phyloP scores from a whole-genome alignment of 2,329 filamentous ascomycete species.

The Furcasterigmium furcatum region DNA sequence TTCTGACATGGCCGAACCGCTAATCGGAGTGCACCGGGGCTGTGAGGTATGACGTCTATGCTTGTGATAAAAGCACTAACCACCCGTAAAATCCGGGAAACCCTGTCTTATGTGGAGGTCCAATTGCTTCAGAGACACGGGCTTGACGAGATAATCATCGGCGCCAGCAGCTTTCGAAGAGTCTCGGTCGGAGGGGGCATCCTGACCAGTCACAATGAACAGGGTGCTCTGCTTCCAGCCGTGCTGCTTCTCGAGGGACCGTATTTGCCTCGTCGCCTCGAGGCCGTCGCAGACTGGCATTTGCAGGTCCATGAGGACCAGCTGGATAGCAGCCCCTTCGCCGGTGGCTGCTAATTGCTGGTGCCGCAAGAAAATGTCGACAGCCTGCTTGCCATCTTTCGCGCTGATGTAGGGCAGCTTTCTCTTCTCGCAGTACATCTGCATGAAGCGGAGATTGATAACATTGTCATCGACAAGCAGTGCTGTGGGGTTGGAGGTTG shows the following conservation, averaged over 20 bases:
- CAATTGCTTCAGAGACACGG: constrained; percentile 3
- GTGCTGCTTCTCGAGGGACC: constrained; percentile 13
- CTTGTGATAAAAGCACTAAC: background rate
- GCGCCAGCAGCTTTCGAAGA: constrained; percentile 4
- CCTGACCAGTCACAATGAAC: constrained; percentile 23
- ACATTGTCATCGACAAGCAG: constrained; percentile 45
- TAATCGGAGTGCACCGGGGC: background rate
- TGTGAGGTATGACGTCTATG: background rate
- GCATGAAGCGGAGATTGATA: constrained; percentile 44
- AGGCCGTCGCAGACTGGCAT: constrained; percentile 25
- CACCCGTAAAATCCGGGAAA: constrained; percentile 4
- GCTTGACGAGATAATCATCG: constrained; percentile 8
- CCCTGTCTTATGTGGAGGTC: constrained; percentile 1
- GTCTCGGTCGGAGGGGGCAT: constrained; percentile 10
- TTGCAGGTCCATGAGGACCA: constrained; percentile 23
- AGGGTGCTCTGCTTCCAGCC: constrained; percentile 12
- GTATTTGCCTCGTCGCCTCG: constrained; percentile 19
- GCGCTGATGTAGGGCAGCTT: constrained; percentile 37
- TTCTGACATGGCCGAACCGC: background rate
- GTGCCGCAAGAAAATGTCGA: constrained; percentile 24
- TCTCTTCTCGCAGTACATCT: constrained; percentile 41
- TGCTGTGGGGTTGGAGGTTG: constrained; percentile 13
- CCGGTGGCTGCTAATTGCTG: constrained; percentile 9
- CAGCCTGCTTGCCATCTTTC: constrained; percentile 38
- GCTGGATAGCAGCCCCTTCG: constrained; percentile 9